phyloP scores from a whole-genome alignment of 352 stramenopile species.

The Peronospora destructor region DNA sequence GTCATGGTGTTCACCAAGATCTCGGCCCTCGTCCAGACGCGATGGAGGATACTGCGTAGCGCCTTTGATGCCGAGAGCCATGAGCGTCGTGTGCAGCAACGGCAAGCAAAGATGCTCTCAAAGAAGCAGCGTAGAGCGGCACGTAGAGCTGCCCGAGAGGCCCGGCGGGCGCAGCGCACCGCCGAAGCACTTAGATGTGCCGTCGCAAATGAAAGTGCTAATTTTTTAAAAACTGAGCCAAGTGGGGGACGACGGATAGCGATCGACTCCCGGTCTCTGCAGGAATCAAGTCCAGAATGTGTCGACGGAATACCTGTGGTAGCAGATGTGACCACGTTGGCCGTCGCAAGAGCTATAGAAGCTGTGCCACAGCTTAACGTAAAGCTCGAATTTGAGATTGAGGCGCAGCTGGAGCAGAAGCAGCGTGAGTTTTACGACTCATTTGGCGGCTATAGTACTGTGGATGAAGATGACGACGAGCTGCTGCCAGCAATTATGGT shows the following conservation, averaged over 20 bases:
- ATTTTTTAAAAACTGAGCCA: slow-evolving; percentile 22
- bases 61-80: slow-evolving; percentile 19
- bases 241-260: slow-evolving; percentile 2
- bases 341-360: slow-evolving; percentile 8
- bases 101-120: slow-evolving; percentile 28
- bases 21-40: slow-evolving; percentile 27
- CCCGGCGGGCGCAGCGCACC: slow-evolving; percentile 20
- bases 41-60: slow-evolving; percentile 28
- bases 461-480: slow-evolving; percentile 40
- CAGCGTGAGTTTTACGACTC: slow-evolving; percentile 35
- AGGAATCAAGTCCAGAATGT: slow-evolving; percentile 22
- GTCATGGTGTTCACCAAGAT: slow-evolving; percentile 38
- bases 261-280: slow-evolving; percentile 1
- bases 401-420: slow-evolving; percentile 29
- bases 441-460: slow-evolving; percentile 35
- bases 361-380: slow-evolving; percentile 5
- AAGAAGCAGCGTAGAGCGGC: slow-evolving; percentile 31
- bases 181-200: slow-evolving; percentile 7
- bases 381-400: slow-evolving; percentile 17
- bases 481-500: slow-evolving; percentile 24
- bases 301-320: slow-evolving; percentile 10
- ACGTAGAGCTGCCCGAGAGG: slow-evolving; percentile 23
- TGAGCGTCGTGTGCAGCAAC: slow-evolving; percentile 22
- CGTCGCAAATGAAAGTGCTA: slow-evolving; percentile 12
- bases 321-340: slow-evolving; percentile 7